Evolutionary conservation across 1,139 yeast genomes (phyloP).

Genomic region (Candida glucosophila): DNA sequence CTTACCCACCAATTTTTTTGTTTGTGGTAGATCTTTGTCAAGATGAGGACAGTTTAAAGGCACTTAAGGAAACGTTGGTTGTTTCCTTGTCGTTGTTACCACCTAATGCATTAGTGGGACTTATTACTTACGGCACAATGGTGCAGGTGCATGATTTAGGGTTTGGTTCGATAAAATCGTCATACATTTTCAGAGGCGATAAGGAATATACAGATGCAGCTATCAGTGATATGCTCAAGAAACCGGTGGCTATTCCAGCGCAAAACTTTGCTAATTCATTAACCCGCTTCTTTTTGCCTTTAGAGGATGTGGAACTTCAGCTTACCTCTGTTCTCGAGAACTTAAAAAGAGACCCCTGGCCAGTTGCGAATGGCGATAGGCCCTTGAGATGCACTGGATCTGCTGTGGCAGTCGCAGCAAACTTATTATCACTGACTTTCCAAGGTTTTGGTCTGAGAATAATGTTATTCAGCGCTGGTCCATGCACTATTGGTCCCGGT

Average conservation of each 20-base stretch:
- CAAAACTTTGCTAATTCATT: constrained; percentile 37
- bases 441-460: constrained; percentile 87
- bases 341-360: constrained; percentile 84
- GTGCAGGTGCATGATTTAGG: constrained; percentile 92
- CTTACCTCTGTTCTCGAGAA: constrained; percentile 75
- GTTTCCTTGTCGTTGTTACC: constrained; percentile 81
- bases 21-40: constrained; percentile 92
- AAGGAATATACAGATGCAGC: constrained; percentile 77
- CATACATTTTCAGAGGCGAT: constrained; percentile 88
- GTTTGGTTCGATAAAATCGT: constrained; percentile 65
- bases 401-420: constrained; percentile 79
- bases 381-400: constrained; percentile 92
- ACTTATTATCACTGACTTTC: constrained; percentile 77
- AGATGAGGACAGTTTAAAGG: constrained; percentile 85
- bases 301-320: constrained; percentile 81
- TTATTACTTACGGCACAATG: constrained; percentile 90
- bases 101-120: constrained; percentile 86
- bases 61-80: constrained; percentile 79
- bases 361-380: constrained; percentile 79
- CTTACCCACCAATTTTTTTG: constrained; percentile 85
- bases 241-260: constrained; percentile 28
- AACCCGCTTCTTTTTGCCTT: constrained; percentile 75
- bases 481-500: constrained; percentile 94
- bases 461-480: constrained; percentile 89
- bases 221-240: constrained; percentile 65